Evolutionary conservation across 2,329 filamentous ascomycete genomes (phyloP), one percentile per base, ranked within the genome.

Genomic region (Cadophora sp.): DNA sequence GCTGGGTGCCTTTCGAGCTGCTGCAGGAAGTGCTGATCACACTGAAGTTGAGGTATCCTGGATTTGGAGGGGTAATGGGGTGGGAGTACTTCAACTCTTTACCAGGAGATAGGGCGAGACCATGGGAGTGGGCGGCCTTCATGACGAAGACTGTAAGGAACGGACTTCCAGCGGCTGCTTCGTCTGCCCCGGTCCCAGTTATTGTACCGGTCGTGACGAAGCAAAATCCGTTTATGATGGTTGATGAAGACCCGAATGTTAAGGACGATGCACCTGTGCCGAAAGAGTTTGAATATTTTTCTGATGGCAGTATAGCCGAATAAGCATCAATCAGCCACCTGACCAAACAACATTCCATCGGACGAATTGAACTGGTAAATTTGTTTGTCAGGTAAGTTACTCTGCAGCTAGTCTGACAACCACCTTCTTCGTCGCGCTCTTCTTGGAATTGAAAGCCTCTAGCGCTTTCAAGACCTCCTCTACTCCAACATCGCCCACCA

Each of bases 81-180:
- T 97, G 94, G 94, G 94, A 97, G 81, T 97, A 96, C 78, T 97
- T 95, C 81, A 97, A 97, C 81, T 88, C 90, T 65, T 78, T 89
- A 67, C 91, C 92, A 0, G 90, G 89, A 0, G 89, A 87, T 27
- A 77, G 77, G 1, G 81, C 82, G 14, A 81, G 84, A 65, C 92
- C 92, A 0, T 95, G 91, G 91, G 84, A 92, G 72, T 97, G 94
- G 94, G 92, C 92, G 0, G 85, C 84, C 58, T 84, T 85, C 66
- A 90, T 96, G 83, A 77, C 76, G 1, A 74, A 61, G 66, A 62
- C 68, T 68, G 48, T 76, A 8, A 71, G 73, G 59, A 66, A 62
- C 53, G 26, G 51, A 5, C 24, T 59, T 24, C 55, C 58, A 7
- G 34, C 59, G 19, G 19, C 51, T 61, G 19, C 68, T 31, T 24